Base-by-base conservation (phyloP, 257 asterid genomes). In the Rehmannia glutinosa region DNA sequence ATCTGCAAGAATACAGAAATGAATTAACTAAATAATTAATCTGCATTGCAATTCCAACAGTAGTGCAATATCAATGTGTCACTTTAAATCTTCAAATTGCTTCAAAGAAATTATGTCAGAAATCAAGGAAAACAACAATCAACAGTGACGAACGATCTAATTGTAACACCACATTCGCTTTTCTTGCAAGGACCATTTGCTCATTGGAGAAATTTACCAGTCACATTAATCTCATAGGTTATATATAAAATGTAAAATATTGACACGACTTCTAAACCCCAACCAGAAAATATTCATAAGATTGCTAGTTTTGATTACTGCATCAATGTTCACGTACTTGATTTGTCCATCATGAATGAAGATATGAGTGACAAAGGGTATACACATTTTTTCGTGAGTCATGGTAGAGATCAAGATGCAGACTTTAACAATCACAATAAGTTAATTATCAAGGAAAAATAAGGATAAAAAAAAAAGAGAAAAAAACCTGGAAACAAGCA, bases 401-500 rank as follows among this genome's bases (percentile, higher is more conserved):
- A 32, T 11, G 28, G 59, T 28, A 43, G 58, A 17, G 13, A 47
- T 35, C 46, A 35, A 68, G 64, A 68, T 51, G 17, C 16, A 46
- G 35, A 38, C 19, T 20, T 53, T 30, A 15, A 21, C 39, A 60
- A 56, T 25, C 16, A 24, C 6, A 52, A 62, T 13, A 50, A 15
- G 25, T 46, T 24, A 4, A 56, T 27, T 36, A 32, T 64, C 51
- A 66, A 66, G 42, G 35, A 60, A 8, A 66, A 53, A 62, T 15
- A 56, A 6, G 56, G 10, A 47, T 3, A 32, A 32, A 60, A 7
- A 66, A 47, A 61, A 9, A 55, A 6, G 54, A n/a, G 19, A 52
- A 58, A 64, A 49, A 65, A 47, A 93, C 99, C 99, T 93, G 99
- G 75, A 93, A 90, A 75, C 95, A 88, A 76, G 97, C 94, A 66